Evolutionary conservation across 2,329 filamentous ascomycete species (phyloP).

Genomic region (Paecilomyces variotii): DNA sequence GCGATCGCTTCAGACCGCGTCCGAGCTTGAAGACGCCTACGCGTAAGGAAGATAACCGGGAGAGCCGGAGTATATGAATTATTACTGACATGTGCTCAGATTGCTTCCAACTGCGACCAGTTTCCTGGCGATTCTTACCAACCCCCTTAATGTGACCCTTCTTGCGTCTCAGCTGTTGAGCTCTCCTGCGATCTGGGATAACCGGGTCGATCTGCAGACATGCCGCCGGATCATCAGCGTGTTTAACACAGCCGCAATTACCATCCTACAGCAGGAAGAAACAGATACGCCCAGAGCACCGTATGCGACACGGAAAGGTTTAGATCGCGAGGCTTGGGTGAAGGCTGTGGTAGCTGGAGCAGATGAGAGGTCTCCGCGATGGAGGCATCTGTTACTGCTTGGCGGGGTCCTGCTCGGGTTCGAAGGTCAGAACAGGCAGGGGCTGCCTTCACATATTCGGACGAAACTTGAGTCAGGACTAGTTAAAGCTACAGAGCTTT

Average conservation of each 20-base stretch:
- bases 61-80: constrained; percentile 8
- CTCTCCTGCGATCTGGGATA: constrained; percentile 52
- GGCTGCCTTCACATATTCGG: constrained; percentile 57
- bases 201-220: constrained; percentile 45
- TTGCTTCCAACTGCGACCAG: constrained; percentile 47
- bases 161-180: constrained; percentile 53
- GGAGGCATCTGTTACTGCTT: constrained; percentile 77
- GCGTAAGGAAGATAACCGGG: constrained; percentile 34
- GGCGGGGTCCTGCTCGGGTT: constrained; percentile 72
- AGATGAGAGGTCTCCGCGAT: constrained; percentile 57
- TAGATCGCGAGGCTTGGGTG: constrained; percentile 50
- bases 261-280: constrained; percentile 42
- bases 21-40: constrained; percentile 52
- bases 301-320: constrained; percentile 41
- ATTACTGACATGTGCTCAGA: constrained; percentile 21
- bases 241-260: constrained; percentile 53
- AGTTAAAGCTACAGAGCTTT: constrained; percentile 67
- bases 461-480: constrained; percentile 65
- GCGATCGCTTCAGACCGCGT: constrained; percentile 52
- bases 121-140: constrained; percentile 44
- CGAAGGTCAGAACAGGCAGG: constrained; percentile 54
- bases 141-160: constrained; percentile 54
- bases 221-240: constrained; percentile 52
- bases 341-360: constrained; percentile 52
- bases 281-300: constrained; percentile 26